Percentiles rank a stretch among this genome's conserved stretches.
Conservation (phyloP, 2,329 filamentous ascomycete species). For the Shiraia sp. region DNA sequence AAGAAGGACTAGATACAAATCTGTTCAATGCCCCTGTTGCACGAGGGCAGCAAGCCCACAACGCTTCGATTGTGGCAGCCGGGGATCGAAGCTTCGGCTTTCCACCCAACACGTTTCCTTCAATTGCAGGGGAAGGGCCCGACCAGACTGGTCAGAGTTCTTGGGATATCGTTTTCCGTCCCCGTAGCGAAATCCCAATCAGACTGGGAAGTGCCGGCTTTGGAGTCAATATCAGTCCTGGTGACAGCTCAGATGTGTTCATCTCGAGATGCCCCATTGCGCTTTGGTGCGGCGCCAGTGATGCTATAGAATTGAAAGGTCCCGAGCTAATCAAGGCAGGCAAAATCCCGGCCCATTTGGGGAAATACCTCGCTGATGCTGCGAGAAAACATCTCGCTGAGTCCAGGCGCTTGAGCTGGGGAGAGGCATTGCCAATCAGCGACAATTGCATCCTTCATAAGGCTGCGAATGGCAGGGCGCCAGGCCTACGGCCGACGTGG, state of each 20-base stretch:
- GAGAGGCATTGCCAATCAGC: slow-evolving; percentile 5
- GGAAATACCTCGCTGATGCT: slow-evolving; percentile 3
- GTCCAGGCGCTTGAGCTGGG: background rate
- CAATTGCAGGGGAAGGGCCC: too few relatives aligned
- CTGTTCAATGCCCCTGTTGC: too few relatives aligned
- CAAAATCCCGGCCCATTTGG: slow-evolving; percentile 4
- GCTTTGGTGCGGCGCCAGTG: slow-evolving; percentile 3
- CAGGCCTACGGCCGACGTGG: slow-evolving; percentile 3
- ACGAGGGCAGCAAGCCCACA: too few relatives aligned
- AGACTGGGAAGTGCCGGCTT: background rate
- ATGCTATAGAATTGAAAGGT: background rate
- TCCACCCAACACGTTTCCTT: too few relatives aligned
- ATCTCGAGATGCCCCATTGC: slow-evolving; percentile 7
- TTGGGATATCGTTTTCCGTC: too few relatives aligned
- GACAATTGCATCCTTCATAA: slow-evolving; percentile 13
- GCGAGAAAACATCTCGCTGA: slow-evolving; percentile 5
- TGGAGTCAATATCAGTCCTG: background rate
- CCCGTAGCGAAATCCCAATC: background rate
- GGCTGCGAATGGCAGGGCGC: slow-evolving; percentile 8
- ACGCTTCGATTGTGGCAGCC: too few relatives aligned
- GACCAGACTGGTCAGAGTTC: too few relatives aligned
- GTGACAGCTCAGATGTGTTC: background rate
- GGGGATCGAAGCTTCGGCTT: too few relatives aligned
- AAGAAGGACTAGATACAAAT: too few relatives aligned
- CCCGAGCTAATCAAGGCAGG: background rate